Evolutionary conservation across 2,329 filamentous ascomycete species (phyloP), one percentile per base, ranked within the genome.

Genomic region (Grosmannia huntii): DNA sequence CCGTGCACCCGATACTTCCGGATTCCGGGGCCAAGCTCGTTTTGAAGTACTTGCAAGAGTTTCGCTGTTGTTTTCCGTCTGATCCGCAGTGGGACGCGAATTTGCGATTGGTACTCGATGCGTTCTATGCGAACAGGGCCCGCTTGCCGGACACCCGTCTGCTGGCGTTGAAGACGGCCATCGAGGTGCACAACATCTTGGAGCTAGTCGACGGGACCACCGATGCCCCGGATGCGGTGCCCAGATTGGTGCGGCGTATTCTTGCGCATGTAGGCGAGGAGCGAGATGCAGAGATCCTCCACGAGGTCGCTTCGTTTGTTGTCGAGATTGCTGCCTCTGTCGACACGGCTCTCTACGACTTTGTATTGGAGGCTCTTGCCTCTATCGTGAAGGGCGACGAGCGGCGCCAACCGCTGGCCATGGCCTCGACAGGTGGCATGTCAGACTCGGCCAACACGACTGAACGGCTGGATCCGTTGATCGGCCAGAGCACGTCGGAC

Each of bases 1-100:
- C 77, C 27, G 77, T 88, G 19, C 80, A 85, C 57, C 71, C 74
- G 19, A 76, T 82, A 41, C 75, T 90, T 10, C 83, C 83, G 6
- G 83, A 90, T 65, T 78, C 80, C 4, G 80, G 82, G 10, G 84
- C 80, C 1, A 78, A 78, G 53, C 73, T 85, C 12, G 78, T 89
- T 27, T 76, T 90, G 50, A 78, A 82, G 51, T 83, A 88, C 66
- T 87, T 85, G 62, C 78, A 79, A 58, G 81, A 87, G 57, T 85
- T 86, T 62, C 77, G 85, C 52, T 84, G 82, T 64, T 87, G 87
- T 64, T 86, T 85, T 51, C 87, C 87, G 2, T 87, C 86, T 0
- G 85, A 89, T 64, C 70, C 77, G 53, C 74, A 81, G 41, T 90
- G 86, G 87, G 77, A 86, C 61, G 71, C 77, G 2, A 86, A 88